These are phyloP conservation scores for Poronia punctata DNA, from an alignment of 495 filamentous ascomycete genomes.

Conservation along the genomic window DNA sequence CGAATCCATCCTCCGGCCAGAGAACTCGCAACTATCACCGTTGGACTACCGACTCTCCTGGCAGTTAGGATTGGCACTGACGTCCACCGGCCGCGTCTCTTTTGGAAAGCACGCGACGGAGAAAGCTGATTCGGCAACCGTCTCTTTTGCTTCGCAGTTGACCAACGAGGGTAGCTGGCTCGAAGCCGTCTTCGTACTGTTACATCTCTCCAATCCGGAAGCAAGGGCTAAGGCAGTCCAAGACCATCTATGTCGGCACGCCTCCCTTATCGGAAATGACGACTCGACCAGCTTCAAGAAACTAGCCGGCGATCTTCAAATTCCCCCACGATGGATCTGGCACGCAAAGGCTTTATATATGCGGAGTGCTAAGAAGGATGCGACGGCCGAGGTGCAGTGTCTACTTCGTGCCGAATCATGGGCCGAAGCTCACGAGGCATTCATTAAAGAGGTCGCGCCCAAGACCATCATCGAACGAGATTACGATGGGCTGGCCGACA, in stretches of 20 bases:
- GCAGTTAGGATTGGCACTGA: conserved; percentile 60
- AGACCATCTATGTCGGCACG: conserved; percentile 61
- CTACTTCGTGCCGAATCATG: conserved; percentile 69
- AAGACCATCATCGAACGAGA: conserved; percentile 71
- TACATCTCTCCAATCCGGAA: conserved; percentile 61
- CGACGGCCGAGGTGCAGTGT: conserved; percentile 60
- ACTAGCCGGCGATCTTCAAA: conserved; percentile 52
- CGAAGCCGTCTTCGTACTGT: conserved; percentile 63
- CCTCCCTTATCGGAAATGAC: conserved; percentile 44
- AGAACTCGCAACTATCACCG: conserved; percentile 56
- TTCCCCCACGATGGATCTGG: conserved; percentile 75
- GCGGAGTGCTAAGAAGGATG: conserved; percentile 56
- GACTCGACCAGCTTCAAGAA: conserved; percentile 50
- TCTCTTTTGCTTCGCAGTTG: conserved; percentile 67
- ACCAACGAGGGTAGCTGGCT: conserved; percentile 60
- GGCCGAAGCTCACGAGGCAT: conserved; percentile 75
- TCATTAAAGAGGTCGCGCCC: conserved; percentile 71
- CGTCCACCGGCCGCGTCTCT: conserved; percentile 37
- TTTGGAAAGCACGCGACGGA: conserved; percentile 38
- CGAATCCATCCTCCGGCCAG: conserved; percentile 48
- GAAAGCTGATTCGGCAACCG: conserved; percentile 57
- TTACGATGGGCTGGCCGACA: conserved; percentile 52
- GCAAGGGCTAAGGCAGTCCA: conserved; percentile 61
- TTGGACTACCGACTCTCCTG: conserved; percentile 71
- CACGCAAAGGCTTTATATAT: conserved; percentile 80